phyloP scores from a whole-genome alignment of 139 green algal genomes.

The Asterochloris erici region DNA sequence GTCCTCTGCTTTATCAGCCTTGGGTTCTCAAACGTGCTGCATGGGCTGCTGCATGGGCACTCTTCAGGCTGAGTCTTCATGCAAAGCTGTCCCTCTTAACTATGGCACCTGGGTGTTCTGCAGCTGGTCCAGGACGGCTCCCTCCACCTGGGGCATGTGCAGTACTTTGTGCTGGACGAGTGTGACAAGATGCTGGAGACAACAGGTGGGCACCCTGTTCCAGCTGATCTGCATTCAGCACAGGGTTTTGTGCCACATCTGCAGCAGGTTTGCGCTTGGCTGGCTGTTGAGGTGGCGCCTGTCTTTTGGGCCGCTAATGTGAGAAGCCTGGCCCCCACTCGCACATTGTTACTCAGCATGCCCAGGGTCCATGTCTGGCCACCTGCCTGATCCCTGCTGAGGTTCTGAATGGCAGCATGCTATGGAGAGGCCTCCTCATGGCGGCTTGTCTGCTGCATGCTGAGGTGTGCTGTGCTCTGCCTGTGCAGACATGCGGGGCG shows the following conservation, averaged over 20 bases:
- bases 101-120: neutral
- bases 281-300: neutral
- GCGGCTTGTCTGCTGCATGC: neutral
- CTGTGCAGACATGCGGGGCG: constrained; percentile 90
- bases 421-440: neutral
- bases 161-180: constrained; percentile 98
- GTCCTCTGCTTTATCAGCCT: neutral
- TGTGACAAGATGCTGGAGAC: constrained; percentile 99
- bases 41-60: neutral
- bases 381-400: too few species aligned
- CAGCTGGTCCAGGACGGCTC: constrained; percentile 76
- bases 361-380: too few species aligned
- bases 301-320: neutral
- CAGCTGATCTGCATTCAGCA: neutral
- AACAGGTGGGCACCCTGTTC: constrained; percentile 40
- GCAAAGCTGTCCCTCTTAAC: neutral
- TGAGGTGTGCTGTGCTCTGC: constrained; percentile 1
- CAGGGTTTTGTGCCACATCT: neutral
- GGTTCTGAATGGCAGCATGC: too few species aligned
- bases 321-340: neutral
- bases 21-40: neutral
- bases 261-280: neutral
- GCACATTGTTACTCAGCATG: neutral
- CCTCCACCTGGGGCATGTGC: constrained; percentile 83
- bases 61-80: neutral